Base-by-base conservation (phyloP, 768 basidiomycete species). In the Pleurotus citrinopileatus region DNA sequence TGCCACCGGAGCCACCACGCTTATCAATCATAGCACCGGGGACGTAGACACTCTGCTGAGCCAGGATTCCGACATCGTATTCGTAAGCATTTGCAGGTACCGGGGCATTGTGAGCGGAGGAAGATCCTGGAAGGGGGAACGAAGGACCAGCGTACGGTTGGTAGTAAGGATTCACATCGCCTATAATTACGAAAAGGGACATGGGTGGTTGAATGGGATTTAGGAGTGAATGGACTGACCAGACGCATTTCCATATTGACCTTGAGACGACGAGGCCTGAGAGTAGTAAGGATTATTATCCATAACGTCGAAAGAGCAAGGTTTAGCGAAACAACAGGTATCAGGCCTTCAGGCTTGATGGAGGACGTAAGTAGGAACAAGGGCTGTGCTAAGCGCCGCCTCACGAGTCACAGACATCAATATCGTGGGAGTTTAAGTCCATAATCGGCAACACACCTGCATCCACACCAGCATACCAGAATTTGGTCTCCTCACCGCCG, bases 11-110 rank as follows among this genome's bases (percentile, higher is more conserved):
- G 9, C 91, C 89, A 26, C 91, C 89, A 43, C 88, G 83, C 65
- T 91, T 91, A 64, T 93, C 91, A 42, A 90, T 87, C 81, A 89
- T 89, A 17, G 92, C 92, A 6, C 92, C 92, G 20, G 92, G 92
- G 20, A 94, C 91, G 67, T 94, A 95, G 50, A 92, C 91, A 66
- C 89, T 91, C 67, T 93, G 91, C 64, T 94, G 91, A 2, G 91
- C 91, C 42, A 92, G 78, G 52, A 92, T 91, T 22, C 91, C 91
- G 40, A 94, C 91, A 67, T 94, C 92, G 64, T 94, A 94, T 68
- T 94, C 91, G 67, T 93, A 92, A 15, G 92, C 91, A 63, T 94
- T 94, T 13, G 91, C 88, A 32, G 90, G 91, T 8, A 92, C 87
- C 6, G 89, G 89, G 1, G 90, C 87, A 54, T 65, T 80, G 65